phyloP scores from a whole-genome alignment of 768 basidiomycete genomes.

The Collybia sordida region DNA sequence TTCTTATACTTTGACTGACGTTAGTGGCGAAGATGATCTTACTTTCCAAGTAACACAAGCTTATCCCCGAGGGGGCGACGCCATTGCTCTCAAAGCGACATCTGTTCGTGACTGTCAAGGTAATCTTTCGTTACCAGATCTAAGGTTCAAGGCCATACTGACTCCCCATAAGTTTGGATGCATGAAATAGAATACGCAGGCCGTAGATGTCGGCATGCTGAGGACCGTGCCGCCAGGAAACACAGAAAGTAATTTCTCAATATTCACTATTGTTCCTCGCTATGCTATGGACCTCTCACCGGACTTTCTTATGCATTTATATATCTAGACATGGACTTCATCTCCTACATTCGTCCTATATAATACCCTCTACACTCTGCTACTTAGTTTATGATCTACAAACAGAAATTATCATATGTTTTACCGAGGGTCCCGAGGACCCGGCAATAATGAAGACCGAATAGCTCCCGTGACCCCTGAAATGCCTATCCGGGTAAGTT shows the following conservation, averaged over 20 bases:
- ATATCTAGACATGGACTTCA: not conserved
- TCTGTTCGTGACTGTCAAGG: constrained; percentile 17
- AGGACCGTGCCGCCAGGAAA: constrained; percentile 27
- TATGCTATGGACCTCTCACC: no score
- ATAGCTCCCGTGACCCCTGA: constrained; percentile 10
- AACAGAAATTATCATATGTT: no score
- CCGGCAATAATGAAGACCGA: constrained; percentile 16
- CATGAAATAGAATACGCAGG: constrained; percentile 33
- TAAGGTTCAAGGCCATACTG: not conserved
- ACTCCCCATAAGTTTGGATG: constrained; percentile 24
- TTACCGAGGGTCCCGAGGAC: constrained; percentile 3
- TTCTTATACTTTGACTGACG: not conserved
- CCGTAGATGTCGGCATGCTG: constrained; percentile 30
- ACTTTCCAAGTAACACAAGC: constrained; percentile 64
- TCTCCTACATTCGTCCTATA: not conserved
- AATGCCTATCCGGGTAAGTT: constrained; percentile 1
- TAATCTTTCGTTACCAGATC: constrained; percentile 4
- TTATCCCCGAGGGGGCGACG: constrained; percentile 75
- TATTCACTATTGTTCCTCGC: not conserved
- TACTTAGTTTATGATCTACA: no score
- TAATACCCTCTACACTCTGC: no score
- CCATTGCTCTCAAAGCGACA: constrained; percentile 47
- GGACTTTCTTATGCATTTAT: not conserved
- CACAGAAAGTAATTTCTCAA: constrained; percentile 8
- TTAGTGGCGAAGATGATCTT: constrained; percentile 52